phyloP scores from a whole-genome alignment of 2,329 filamentous ascomycete species.

The Pseudogymnoascus sp. region DNA sequence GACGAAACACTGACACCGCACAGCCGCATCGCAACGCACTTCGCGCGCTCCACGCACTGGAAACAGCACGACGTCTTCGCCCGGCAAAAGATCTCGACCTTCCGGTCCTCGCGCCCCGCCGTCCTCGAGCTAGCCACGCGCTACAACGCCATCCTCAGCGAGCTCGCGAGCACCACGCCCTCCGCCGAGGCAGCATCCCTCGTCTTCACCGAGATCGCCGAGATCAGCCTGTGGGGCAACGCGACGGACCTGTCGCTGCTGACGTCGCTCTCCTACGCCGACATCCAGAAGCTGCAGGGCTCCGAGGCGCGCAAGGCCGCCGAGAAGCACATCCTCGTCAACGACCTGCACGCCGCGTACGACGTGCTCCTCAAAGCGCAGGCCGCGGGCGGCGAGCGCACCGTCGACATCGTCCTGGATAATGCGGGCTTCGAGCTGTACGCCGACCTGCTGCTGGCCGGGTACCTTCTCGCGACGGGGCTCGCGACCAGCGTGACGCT shows the following conservation, averaged over 20 bases:
- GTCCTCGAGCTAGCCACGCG: constrained; percentile 73
- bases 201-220: constrained; percentile 85
- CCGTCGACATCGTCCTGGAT: constrained; percentile 91
- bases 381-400: constrained; percentile 52
- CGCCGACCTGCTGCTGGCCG: constrained; percentile 85
- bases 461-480: constrained; percentile 76
- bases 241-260: constrained; percentile 89
- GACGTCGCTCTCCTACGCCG: constrained; percentile 84
- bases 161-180: constrained; percentile 35
- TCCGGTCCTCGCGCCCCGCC: constrained; percentile 82
- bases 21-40: constrained; percentile 72
- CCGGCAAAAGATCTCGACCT: constrained; percentile 83
- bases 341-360: constrained; percentile 72
- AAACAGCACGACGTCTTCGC: constrained; percentile 83
- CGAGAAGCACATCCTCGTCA: constrained; percentile 86
- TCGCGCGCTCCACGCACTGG: constrained; percentile 73
- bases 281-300: constrained; percentile 94
- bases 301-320: constrained; percentile 75
- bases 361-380: constrained; percentile 57
- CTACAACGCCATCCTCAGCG: constrained; percentile 61
- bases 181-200: constrained; percentile 63
- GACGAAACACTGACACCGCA: constrained; percentile 26
- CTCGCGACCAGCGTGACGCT: constrained; percentile 82
- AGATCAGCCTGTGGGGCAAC: constrained; percentile 96
- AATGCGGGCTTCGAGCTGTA: constrained; percentile 97